A percentile compares a stretch with the other conserved stretches of the same genome.
These are phyloP conservation scores for Dalbergia oliveri DNA, from an alignment of 306 rosid genomes.

Conservation along the genomic window DNA sequence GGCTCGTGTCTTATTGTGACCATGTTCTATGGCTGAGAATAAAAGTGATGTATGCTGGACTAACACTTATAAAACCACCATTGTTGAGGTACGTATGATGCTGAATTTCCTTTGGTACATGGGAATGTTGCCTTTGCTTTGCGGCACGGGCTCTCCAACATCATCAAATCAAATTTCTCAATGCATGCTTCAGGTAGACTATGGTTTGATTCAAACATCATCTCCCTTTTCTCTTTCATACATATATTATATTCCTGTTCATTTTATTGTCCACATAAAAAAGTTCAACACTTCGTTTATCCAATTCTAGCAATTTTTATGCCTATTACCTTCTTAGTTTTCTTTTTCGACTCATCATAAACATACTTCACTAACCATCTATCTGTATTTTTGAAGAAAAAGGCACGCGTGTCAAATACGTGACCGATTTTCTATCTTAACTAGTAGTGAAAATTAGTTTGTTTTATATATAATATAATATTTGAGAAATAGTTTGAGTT, in stretches of 20 bases:
- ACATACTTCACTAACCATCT: neutral
- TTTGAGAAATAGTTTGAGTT: slow-evolving; percentile 2
- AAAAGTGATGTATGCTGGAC: slow-evolving; percentile 51
- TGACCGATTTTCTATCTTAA: neutral
- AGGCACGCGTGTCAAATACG: slow-evolving; percentile 29
- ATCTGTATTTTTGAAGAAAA: slow-evolving; percentile 35
- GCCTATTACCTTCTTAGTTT: neutral
- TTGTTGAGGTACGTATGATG: slow-evolving; percentile 10
- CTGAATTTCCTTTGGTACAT: slow-evolving; percentile 47
- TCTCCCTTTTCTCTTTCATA: neutral
- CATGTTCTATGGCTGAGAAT: slow-evolving; percentile 76
- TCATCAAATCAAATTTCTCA: slow-evolving; percentile 48
- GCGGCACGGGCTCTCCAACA: slow-evolving; percentile 38
- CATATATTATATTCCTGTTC: neutral
- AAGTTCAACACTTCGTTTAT: too few relatives aligned
- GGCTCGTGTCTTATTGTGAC: slow-evolving; percentile 35
- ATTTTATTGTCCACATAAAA: too few relatives aligned
- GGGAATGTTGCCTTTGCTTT: slow-evolving; percentile 52
- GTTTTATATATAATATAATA: slow-evolving; percentile 16
- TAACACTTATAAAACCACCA: slow-evolving; percentile 52
- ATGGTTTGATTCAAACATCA: slow-evolving; percentile 38
- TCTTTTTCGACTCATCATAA: neutral
- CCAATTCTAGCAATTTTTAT: too few relatives aligned
- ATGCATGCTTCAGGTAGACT: slow-evolving; percentile 47
- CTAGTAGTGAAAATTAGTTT: slow-evolving; percentile 6